Conservation (phyloP, 2,329 filamentous ascomycete genomes). For the Penicillium sumatraense region DNA sequence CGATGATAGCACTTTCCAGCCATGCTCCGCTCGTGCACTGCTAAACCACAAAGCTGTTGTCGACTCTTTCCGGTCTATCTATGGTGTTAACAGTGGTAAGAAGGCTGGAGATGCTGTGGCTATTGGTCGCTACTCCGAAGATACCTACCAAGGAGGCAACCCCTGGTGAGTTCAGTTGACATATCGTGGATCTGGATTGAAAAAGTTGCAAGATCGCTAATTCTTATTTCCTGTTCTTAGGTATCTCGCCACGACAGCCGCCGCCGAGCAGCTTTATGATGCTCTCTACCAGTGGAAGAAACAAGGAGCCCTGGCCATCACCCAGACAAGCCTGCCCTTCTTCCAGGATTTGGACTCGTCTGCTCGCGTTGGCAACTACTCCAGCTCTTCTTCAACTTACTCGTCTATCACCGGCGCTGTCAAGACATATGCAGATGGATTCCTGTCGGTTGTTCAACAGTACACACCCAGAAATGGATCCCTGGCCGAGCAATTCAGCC, state of each 20-base stretch:
- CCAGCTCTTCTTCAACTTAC: slow-evolving; percentile 54
- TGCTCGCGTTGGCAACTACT: slow-evolving; percentile 66
- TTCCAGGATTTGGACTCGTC: slow-evolving; percentile 68
- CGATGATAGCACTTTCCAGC: slow-evolving; percentile 74
- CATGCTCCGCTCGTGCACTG: slow-evolving; percentile 69
- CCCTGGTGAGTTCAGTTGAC: slow-evolving; percentile 58
- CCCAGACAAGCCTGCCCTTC: slow-evolving; percentile 69
- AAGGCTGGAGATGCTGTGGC: slow-evolving; percentile 63
- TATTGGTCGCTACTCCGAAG: slow-evolving; percentile 72
- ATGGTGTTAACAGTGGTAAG: slow-evolving; percentile 70
- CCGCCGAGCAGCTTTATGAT: slow-evolving; percentile 79
- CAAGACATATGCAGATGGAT: slow-evolving; percentile 51
- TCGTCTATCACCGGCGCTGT: slow-evolving; percentile 47
- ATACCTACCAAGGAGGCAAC: slow-evolving; percentile 76
- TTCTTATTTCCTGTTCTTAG: slow-evolving; percentile 34
- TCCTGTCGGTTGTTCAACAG: slow-evolving; percentile 33
- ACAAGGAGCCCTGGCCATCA: slow-evolving; percentile 67
- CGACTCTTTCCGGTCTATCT: slow-evolving; percentile 75
- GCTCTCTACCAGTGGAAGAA: slow-evolving; percentile 72
- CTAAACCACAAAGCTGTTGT: slow-evolving; percentile 76
- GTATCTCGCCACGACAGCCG: slow-evolving; percentile 75
- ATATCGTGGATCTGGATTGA: too few relatives aligned
- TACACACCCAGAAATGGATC: slow-evolving; percentile 28
- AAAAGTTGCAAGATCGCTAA: too few relatives aligned
- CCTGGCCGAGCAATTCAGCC: slow-evolving; percentile 45